Base-by-base conservation (phyloP, 208 protist genomes). In the Leishmania amazonensis region DNA sequence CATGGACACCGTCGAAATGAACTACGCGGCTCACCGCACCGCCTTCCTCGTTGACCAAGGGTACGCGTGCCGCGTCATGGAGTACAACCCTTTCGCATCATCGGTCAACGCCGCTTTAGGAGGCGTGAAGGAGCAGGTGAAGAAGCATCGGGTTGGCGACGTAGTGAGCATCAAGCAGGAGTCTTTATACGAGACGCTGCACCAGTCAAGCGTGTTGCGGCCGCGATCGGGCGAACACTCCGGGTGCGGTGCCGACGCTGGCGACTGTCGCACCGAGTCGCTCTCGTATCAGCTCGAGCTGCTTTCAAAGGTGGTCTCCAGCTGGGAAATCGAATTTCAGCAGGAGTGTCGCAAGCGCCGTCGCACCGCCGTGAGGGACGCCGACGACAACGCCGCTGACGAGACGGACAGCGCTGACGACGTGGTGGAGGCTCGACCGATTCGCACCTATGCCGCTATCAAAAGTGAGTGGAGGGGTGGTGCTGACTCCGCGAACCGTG, bases 31-130 rank as follows among this genome's bases (percentile, higher is more conserved):
- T 24, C 99, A 99, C 81, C 96, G 99, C 73, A 99, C 99, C 81
- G 95, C 98, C 42, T 99, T 99, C 87, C 91, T 99, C 15, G 94
- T 99, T 8, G 98, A 99, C 79, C 95, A 98, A 80, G 96, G 96
- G 51, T 98, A 98, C 81, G 88, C 86, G 6, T 98, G 94, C 76
- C 90, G 92, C 45, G 85, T 98, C 58, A 95, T 97, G 84, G 84
- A 93, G 65, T 96, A 93, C 81, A 75, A 83, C 57, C 89, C 93
- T n/a, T 19, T 75, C 65, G 65, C 68, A 38, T 53, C 76, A 17
- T 38, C 28, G 4, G 38, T 68, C n/a, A 68, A 62, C 3, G 35
- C 45, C 4, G 38, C 53, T 9, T 35, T 17, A 35, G 47, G 57
- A 24, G 64, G 74, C 38, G 78, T 82, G 21, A 85, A 85, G 51